Percentiles rank a stretch among this genome's conserved stretches.
Evolutionary conservation across 75 land plant genomes (phyloP).

Genomic region (Pinus albicaulis): DNA sequence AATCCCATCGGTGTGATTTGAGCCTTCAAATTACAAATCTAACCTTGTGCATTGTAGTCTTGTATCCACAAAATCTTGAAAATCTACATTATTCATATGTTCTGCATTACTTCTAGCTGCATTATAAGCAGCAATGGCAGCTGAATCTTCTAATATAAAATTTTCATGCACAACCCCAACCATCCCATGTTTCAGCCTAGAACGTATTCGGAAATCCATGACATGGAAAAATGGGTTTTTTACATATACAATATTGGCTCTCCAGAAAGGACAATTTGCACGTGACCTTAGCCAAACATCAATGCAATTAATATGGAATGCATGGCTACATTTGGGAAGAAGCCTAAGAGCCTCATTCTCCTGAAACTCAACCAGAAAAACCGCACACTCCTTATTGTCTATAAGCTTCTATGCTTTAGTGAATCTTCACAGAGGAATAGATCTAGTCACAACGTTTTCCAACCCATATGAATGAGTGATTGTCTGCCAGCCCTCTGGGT

Average conservation of each 20-base stretch:
- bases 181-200: not conserved
- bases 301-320: constrained; percentile 32
- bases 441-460: no score
- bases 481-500: no score
- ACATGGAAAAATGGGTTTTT: not conserved
- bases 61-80: not conserved
- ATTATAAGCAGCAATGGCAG: not conserved
- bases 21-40: not conserved
- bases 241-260: constrained; percentile 14
- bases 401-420: not conserved
- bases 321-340: constrained; percentile 33
- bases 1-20: not conserved
- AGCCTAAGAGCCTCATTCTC: constrained; percentile 17
- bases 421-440: constrained; percentile 1
- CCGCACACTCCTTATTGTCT: not conserved
- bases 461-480: no score
- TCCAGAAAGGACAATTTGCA: constrained; percentile 36
- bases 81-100: not conserved
- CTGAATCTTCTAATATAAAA: not conserved
- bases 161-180: constrained; percentile 1
- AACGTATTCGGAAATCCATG: not conserved
- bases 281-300: constrained; percentile 35
- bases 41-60: no score
- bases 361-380: constrained; percentile 32
- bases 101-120: not conserved